A percentile compares a stretch with the other conserved stretches of the same genome.
Conservation (phyloP, 345 rosid genomes). For the Sonneratia alba region DNA sequence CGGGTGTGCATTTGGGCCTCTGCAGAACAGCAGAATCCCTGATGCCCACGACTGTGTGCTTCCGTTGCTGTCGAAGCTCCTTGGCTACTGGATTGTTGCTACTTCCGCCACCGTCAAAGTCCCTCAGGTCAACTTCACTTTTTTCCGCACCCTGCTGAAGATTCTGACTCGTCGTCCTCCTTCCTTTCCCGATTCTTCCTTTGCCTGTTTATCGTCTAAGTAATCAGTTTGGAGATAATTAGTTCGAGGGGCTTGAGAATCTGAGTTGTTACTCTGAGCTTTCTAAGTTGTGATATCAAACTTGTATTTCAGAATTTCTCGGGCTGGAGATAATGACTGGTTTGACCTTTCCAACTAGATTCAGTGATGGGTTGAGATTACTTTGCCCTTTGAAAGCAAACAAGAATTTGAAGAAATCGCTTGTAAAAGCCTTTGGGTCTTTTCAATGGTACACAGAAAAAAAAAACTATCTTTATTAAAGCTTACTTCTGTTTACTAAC, state of each 20-base stretch:
- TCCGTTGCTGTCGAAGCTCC: conserved; percentile 89
- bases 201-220: neutral
- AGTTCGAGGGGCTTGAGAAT: neutral
- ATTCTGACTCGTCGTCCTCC: neutral
- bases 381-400: neutral
- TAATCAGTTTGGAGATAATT: neutral
- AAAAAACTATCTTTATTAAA: neutral
- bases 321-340: neutral
- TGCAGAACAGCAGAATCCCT: conserved; percentile 49
- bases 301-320: neutral
- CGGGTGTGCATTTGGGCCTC: conserved; percentile 64
- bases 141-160: neutral
- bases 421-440: too few relatives aligned
- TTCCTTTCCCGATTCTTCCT: neutral
- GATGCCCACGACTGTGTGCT: conserved; percentile 60
- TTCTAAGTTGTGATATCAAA: neutral
- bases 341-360: neutral
- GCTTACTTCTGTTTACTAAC: neutral
- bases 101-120: conserved; percentile 93
- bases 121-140: conserved; percentile 49
- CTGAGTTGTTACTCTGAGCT: neutral
- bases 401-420: neutral
- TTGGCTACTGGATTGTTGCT: conserved; percentile 83
- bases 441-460: too few relatives aligned
- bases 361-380: neutral